Conservation (phyloP, 495 filamentous ascomycete species). For the Achaetomiella virescens region DNA sequence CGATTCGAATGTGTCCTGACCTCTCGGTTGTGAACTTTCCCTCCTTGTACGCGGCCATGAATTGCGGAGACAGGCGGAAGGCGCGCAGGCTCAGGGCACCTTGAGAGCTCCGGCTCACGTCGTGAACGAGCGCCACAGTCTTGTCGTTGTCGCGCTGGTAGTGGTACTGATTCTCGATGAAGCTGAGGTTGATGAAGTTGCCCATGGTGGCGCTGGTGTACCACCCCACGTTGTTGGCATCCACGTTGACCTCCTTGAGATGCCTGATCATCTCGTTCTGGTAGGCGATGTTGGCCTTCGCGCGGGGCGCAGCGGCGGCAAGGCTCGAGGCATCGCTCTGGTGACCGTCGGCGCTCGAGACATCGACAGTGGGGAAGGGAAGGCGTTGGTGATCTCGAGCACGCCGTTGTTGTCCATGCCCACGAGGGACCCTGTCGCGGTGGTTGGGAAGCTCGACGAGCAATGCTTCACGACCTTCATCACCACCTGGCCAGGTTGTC, state of each 20-base stretch:
- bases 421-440: slow-evolving; percentile 81
- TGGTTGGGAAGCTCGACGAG: slow-evolving; percentile 79
- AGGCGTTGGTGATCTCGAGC: slow-evolving; percentile 89
- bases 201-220: slow-evolving; percentile 98
- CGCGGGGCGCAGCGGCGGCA: slow-evolving; percentile 81
- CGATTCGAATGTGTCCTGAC: slow-evolving; percentile 42
- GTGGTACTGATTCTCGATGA: slow-evolving; percentile 96
- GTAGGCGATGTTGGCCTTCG: slow-evolving; percentile 82
- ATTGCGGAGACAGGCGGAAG: slow-evolving; percentile 78
- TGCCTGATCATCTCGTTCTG: slow-evolving; percentile 97
- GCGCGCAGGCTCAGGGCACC: slow-evolving; percentile 85
- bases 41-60: slow-evolving; percentile 93
- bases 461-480: slow-evolving; percentile 97
- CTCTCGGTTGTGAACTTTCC: slow-evolving; percentile 93
- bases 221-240: slow-evolving; percentile 97
- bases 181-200: slow-evolving; percentile 90
- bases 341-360: slow-evolving; percentile 64
- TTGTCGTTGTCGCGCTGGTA: slow-evolving; percentile 95
- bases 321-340: slow-evolving; percentile 71
- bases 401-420: slow-evolving; percentile 83
- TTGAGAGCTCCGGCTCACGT: slow-evolving; percentile 87
- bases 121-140: slow-evolving; percentile 91
- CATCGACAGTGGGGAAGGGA: slow-evolving; percentile 85
- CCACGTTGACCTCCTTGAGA: slow-evolving; percentile 93
- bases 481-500: slow-evolving; percentile 57